These are phyloP conservation scores for Berkeleyomyces basicola DNA, from an alignment of 2,329 filamentous ascomycete genomes.

Conservation along the genomic window DNA sequence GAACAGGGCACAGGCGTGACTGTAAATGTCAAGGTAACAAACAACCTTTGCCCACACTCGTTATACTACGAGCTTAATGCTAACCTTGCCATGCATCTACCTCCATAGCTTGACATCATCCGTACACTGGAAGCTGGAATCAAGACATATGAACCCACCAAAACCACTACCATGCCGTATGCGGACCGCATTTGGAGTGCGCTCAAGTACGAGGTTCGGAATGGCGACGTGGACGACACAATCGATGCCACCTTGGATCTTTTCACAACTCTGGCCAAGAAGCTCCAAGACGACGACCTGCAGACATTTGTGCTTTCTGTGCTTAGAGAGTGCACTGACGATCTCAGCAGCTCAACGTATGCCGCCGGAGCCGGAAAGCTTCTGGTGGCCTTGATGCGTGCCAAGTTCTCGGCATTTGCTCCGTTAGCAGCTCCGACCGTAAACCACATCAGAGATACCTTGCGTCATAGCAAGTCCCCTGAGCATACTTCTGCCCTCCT, in stretches of 20 bases:
- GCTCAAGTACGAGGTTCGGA: constrained; percentile 47
- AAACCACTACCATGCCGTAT: constrained; percentile 32
- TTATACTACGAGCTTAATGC: neutral
- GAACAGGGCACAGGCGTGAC: constrained; percentile 43
- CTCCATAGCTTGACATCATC: constrained; percentile 34
- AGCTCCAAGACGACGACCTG: constrained; percentile 29
- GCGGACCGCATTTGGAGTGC: constrained; percentile 38
- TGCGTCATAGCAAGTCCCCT: constrained; percentile 33
- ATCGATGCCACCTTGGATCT: constrained; percentile 40
- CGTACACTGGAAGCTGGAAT: constrained; percentile 38
- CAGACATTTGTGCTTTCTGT: constrained; percentile 31
- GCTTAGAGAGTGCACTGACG: constrained; percentile 36
- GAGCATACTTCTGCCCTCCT: constrained; percentile 36
- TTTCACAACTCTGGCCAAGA: constrained; percentile 31
- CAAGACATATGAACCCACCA: constrained; percentile 29
- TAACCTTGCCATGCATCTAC: constrained; percentile 5
- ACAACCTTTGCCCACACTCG: neutral
- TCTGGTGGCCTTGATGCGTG: constrained; percentile 33
- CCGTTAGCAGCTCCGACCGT: constrained; percentile 30
- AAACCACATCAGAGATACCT: constrained; percentile 32
- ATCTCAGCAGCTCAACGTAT: constrained; percentile 36
- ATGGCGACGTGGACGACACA: constrained; percentile 40
- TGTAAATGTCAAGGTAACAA: constrained; percentile 36
- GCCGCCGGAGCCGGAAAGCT: constrained; percentile 35
- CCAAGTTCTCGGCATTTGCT: constrained; percentile 31